Evolutionary conservation across 2,329 filamentous ascomycete species (phyloP).

Genomic region (Alternaria burnsii): DNA sequence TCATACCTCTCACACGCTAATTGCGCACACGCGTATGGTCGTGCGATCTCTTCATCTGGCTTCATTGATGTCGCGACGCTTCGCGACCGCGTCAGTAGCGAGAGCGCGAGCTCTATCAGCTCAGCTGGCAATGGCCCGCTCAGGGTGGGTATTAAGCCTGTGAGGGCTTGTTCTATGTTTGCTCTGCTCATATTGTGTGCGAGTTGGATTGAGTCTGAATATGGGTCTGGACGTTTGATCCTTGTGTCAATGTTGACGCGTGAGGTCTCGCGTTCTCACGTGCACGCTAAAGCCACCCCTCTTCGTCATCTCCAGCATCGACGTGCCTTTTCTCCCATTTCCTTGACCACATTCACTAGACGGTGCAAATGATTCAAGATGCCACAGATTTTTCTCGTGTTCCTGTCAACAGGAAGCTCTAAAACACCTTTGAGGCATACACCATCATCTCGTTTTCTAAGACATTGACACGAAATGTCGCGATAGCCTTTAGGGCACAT

Average conservation of each 20-base stretch:
- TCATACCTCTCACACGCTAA: constrained; percentile 86
- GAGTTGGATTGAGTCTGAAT: background rate
- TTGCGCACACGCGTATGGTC: constrained; percentile 50
- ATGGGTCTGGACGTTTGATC: background rate
- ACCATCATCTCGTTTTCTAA: background rate
- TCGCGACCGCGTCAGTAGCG: constrained; percentile 48
- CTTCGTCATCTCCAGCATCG: background rate
- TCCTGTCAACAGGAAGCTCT: background rate
- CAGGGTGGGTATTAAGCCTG: constrained; percentile 54
- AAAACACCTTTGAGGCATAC: background rate
- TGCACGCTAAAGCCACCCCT: constrained; percentile 9
- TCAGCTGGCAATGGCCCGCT: constrained; percentile 46
- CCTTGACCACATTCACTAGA: background rate
- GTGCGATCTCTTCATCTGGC: constrained; percentile 48
- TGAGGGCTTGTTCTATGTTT: constrained; percentile 45
- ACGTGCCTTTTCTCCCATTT: background rate
- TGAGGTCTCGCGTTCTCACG: constrained; percentile 22
- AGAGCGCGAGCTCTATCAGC: constrained; percentile 44
- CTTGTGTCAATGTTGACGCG: constrained; percentile 9
- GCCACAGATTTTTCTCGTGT: background rate
- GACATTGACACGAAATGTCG: background rate
- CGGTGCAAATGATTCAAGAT: background rate
- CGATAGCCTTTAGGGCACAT: background rate
- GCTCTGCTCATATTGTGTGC: constrained; percentile 27
- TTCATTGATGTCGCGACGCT: constrained; percentile 59